Conservation (phyloP, 2,329 filamentous ascomycete genomes). For the Thermothelomyces thermophilus region DNA sequence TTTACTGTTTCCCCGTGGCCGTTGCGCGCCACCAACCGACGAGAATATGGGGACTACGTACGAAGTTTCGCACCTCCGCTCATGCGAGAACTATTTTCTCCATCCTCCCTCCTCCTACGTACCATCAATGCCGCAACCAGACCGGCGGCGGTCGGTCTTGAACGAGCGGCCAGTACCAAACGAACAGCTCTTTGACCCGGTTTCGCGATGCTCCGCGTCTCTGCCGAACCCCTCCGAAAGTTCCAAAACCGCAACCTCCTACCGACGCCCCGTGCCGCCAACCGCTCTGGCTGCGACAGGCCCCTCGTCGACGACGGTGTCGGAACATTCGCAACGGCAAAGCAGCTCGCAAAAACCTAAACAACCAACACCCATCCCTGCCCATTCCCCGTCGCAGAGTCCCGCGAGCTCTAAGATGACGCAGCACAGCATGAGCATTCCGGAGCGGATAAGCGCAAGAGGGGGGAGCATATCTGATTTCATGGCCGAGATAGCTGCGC, state of each 20-base stretch:
- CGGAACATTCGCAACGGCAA: slow-evolving; percentile 2
- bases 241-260: neutral
- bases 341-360: slow-evolving; percentile 31
- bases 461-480: slow-evolving; percentile 76
- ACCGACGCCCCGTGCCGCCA: slow-evolving; percentile 5
- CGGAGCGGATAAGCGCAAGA: slow-evolving; percentile 65
- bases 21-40: slow-evolving; percentile 28
- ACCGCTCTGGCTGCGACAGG: neutral
- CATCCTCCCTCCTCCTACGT: slow-evolving; percentile 15
- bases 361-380: slow-evolving; percentile 32
- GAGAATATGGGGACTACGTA: slow-evolving; percentile 31
- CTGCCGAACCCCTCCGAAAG: neutral
- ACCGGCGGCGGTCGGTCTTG: slow-evolving; percentile 16
- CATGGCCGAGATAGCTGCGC: slow-evolving; percentile 83
- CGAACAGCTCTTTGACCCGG: slow-evolving; percentile 18
- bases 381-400: slow-evolving; percentile 24
- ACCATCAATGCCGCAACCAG: slow-evolving; percentile 9
- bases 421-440: slow-evolving; percentile 61
- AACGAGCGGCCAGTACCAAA: slow-evolving; percentile 21
- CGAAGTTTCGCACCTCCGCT: slow-evolving; percentile 27
- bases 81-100: slow-evolving; percentile 25
- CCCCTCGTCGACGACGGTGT: neutral
- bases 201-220: slow-evolving; percentile 12
- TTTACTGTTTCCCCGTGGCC: slow-evolving; percentile 15
- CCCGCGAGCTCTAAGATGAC: slow-evolving; percentile 42